Percentiles rank a stretch among this genome's conserved stretches.
Evolutionary conservation across 371 early-diverging fungal species (phyloP).

Genomic region (Rhizopus arrhizus): DNA sequence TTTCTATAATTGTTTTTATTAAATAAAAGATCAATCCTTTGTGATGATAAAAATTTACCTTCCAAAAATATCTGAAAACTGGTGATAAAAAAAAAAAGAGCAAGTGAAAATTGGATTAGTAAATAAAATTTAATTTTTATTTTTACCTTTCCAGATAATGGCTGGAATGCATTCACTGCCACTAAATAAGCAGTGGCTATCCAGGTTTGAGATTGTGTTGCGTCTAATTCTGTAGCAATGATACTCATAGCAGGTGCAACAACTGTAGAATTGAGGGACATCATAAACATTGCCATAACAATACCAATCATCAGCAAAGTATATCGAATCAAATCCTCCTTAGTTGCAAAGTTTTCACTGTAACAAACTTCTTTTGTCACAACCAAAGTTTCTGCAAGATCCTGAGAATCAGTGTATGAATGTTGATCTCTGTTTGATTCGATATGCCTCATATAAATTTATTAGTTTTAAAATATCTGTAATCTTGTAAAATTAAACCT

Average conservation of each 20-base stretch:
- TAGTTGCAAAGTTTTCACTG: constrained; percentile 7
- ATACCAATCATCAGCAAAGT: constrained; percentile 28
- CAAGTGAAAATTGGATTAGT: neutral
- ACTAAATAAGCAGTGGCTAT: constrained; percentile 53
- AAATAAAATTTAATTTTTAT: neutral
- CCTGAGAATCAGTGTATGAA: neutral
- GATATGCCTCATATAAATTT: no score
- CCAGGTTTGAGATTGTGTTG: constrained; percentile 41
- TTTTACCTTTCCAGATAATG: constrained; percentile 61
- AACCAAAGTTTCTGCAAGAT: neutral
- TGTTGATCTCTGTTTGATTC: neutral
- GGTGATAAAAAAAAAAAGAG: constrained; percentile 8
- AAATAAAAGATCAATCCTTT: neutral
- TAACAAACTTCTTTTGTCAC: neutral
- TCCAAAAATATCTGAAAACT: constrained; percentile 69
- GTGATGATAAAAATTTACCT: constrained; percentile 19
- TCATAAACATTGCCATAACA: constrained; percentile 67
- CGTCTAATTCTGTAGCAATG: constrained; percentile 60
- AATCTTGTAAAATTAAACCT: no score
- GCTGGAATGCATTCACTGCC: constrained; percentile 58
- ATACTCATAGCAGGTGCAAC: constrained; percentile 69
- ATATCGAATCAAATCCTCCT: constrained; percentile 1
- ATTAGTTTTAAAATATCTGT: no score
- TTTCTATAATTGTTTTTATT: constrained; percentile 46
- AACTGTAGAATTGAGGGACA: constrained; percentile 76